Conservation (phyloP, 2,329 filamentous ascomycete species). For the Graphilbum fragrans region DNA sequence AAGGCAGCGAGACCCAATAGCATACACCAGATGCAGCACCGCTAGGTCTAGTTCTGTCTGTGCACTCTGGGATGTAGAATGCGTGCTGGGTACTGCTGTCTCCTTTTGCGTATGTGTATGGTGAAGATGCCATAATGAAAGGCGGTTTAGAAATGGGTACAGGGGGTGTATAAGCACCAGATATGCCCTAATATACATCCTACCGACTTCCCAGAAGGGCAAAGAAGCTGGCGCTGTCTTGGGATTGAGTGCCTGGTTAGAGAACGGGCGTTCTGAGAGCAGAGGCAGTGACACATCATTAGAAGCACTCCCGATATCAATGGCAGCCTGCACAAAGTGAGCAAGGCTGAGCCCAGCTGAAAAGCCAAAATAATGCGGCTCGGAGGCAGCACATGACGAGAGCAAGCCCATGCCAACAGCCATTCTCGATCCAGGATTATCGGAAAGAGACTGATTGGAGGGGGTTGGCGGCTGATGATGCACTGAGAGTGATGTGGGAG, state of each 20-base stretch:
- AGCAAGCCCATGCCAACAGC: slow-evolving; percentile 6
- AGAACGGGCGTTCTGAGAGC: slow-evolving; percentile 6
- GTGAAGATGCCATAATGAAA: slow-evolving; percentile 2
- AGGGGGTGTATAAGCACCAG: slow-evolving; percentile 6
- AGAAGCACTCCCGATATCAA: slow-evolving; percentile 4
- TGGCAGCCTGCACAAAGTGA: slow-evolving; percentile 7
- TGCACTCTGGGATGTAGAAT: too few species aligned
- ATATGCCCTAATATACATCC: slow-evolving; percentile 4
- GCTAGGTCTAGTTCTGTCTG: slow-evolving; percentile 3
- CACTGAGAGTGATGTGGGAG: background rate
- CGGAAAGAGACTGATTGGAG: background rate
- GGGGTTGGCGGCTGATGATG: background rate
- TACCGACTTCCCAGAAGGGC: background rate
- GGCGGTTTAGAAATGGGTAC: slow-evolving; percentile 3
- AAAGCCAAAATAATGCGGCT: slow-evolving; percentile 8
- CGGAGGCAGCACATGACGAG: slow-evolving; percentile 5
- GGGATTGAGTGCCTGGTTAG: slow-evolving; percentile 4
- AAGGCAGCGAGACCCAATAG: slow-evolving; percentile 5
- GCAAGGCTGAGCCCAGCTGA: slow-evolving; percentile 7
- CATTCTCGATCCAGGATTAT: background rate
- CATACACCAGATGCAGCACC: slow-evolving; percentile 5
- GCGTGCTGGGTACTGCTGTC: too few species aligned
- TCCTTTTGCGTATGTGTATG: background rate
- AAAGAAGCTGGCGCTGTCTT: background rate
- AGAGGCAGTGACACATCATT: slow-evolving; percentile 4